These are phyloP conservation scores for Anthoceros angustus DNA, from an alignment of 225 moss, liverwort and hornwort genomes.

Conservation along the genomic window DNA sequence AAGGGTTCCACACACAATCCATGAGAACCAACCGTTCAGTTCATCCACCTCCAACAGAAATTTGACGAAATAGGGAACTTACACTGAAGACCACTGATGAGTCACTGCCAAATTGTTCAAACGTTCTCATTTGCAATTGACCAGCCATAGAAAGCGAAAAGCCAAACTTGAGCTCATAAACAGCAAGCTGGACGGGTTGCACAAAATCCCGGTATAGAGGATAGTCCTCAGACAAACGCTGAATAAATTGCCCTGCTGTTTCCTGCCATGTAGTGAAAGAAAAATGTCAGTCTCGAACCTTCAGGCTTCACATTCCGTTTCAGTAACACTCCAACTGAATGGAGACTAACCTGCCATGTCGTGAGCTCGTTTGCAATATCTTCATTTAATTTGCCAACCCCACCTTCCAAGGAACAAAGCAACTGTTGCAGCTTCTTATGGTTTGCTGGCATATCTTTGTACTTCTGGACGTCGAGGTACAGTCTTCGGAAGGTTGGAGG, in stretches of 20 bases:
- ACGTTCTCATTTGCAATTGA: constrained; percentile 27
- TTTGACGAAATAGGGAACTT: constrained; percentile 6
- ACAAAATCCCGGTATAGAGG: constrained; percentile 72
- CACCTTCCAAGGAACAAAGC: constrained; percentile 28
- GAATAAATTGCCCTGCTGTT: constrained; percentile 55
- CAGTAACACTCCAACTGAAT: not conserved
- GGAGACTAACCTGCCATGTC: not conserved
- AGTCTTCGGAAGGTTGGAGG: constrained; percentile 55
- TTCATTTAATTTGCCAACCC: not conserved
- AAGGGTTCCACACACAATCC: not conserved
- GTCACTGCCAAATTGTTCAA: constrained; percentile 29
- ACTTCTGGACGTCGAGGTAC: constrained; percentile 46
- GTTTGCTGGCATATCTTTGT: constrained; percentile 36
- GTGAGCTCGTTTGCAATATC: constrained; percentile 10
- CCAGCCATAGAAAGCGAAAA: constrained; percentile 53
- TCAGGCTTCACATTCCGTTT: too few relatives aligned
- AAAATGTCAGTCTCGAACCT: too few relatives aligned
- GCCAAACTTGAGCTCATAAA: constrained; percentile 78
- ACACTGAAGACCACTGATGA: constrained; percentile 15
- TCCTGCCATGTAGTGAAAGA: constrained; percentile 28
- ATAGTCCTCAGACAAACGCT: constrained; percentile 33
- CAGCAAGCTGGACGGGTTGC: constrained; percentile 69
- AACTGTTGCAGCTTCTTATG: constrained; percentile 37
- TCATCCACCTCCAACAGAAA: not conserved
- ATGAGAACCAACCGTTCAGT: not conserved